These are phyloP conservation scores for Malus sieversii DNA, from an alignment of 306 rosid genomes.

Conservation along the genomic window DNA sequence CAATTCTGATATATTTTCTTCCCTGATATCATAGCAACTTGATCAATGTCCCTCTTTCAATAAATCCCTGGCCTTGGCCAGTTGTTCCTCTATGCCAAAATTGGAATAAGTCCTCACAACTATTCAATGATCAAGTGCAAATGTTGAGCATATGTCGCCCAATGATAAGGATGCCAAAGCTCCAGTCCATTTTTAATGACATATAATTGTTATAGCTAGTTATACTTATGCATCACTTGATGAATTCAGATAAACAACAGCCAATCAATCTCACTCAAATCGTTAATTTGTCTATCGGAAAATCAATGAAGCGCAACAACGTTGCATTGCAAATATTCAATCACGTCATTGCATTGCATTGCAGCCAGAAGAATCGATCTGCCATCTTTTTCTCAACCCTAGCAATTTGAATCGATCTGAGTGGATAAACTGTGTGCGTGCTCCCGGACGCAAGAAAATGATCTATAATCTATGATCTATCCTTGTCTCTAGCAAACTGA, in stretches of 20 bases:
- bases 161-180: neutral
- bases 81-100: neutral
- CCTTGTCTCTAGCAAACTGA: neutral
- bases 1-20: neutral
- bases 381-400: neutral
- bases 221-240: neutral
- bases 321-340: neutral
- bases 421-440: neutral
- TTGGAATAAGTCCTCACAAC: neutral
- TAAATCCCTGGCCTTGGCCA: too few species aligned
- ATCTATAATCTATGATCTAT: neutral
- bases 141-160: neutral
- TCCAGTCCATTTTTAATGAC: neutral
- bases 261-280: neutral
- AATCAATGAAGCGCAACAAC: slow-evolving; percentile 2
- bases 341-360: neutral
- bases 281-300: neutral
- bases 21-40: neutral
- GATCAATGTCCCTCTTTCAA: neutral
- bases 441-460: neutral
- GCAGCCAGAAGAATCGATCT: neutral
- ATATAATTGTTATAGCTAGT: neutral
- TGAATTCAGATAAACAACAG: neutral
- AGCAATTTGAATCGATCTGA: neutral
- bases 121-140: neutral